Base-by-base conservation (phyloP, 495 filamentous ascomycete species). In the Penicillium coprophilum region DNA sequence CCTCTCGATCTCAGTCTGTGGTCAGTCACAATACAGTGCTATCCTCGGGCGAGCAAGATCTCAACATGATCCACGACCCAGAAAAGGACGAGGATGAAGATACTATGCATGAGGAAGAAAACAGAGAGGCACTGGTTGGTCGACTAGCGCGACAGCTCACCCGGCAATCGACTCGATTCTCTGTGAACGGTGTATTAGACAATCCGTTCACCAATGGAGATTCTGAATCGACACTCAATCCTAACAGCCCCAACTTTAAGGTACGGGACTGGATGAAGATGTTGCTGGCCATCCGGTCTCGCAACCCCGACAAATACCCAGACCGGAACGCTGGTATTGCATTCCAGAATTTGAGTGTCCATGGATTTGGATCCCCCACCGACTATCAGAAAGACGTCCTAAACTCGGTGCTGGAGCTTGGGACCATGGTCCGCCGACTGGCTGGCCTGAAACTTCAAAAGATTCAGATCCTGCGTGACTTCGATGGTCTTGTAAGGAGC, bases 381-480 rank as follows among this genome's bases (percentile, higher is more conserved):
- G 20, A 27, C 15, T 27, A 46, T 21, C 44, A 46, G 13, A 46
- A 46, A 9, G 23, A 46, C 7, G 44, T 46, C 44, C 3, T 23
- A 12, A 46, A 46, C 2, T 19, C 23, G 23, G 2, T 23, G 0
- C 24, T 46, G 44, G 24, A 27, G 11, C 7, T 46, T 46, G 44
- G 44, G 23, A 43, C 17, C 6, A 19, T 46, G 8, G 44, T 27
- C 23, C 44, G 44, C 20, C 11, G 21, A 6, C 19, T 27, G 11
- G 7, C 13, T 3, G 44, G 44, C 11, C 20, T 23, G 17, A 23
- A 23, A 17, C 28, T 49, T 6, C 61, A 77, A 19, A 71, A 76
- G 53, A 79, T 83, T 65, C 51, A 85, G 19, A 89, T 90, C 39
- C 73, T 91, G n/a, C 78, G 79, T 34, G 68, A 80, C 20, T 87